phyloP scores from a whole-genome alignment of 1,139 yeast genomes.

The Yamadazyma dendronema region DNA sequence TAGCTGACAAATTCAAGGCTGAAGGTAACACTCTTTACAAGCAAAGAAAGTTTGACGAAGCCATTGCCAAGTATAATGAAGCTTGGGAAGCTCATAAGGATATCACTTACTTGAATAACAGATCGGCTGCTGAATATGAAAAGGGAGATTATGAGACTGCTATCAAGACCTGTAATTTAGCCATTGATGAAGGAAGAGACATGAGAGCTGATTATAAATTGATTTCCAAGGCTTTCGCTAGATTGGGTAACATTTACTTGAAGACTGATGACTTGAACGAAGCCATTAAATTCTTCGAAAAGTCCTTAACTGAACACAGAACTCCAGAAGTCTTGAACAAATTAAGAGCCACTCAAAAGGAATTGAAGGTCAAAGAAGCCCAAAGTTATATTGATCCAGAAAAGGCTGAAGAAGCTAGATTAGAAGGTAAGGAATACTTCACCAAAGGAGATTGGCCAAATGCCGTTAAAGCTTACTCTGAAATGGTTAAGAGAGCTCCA shows the following conservation, averaged over 20 bases:
- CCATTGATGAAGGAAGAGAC: constrained; percentile 88
- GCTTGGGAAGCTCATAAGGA: constrained; percentile 86
- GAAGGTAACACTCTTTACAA: constrained; percentile 88
- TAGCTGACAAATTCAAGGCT: constrained; percentile 79
- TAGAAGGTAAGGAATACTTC: constrained; percentile 86
- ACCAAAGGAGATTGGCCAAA: constrained; percentile 94
- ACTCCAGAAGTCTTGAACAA: constrained; percentile 91
- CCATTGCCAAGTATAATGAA: constrained; percentile 77
- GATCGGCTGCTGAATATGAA: constrained; percentile 97
- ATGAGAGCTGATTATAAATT: constrained; percentile 87
- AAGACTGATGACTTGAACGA: constrained; percentile 69
- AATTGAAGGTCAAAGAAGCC: constrained; percentile 74
- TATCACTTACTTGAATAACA: constrained; percentile 90
- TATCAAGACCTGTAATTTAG: constrained; percentile 73
- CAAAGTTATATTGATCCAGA: constrained; percentile 81
- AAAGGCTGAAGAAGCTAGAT: constrained; percentile 93
- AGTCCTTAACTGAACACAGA: constrained; percentile 95
- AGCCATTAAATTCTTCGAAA: constrained; percentile 81
- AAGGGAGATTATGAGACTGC: constrained; percentile 89
- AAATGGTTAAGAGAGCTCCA: constrained; percentile 95
- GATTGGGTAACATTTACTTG: constrained; percentile 80
- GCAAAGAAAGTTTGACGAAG: constrained; percentile 86
- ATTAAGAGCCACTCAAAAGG: constrained; percentile 84
- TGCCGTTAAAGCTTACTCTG: constrained; percentile 92
- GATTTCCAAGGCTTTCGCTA: constrained; percentile 89